These are phyloP conservation scores for Torulaspora indica DNA, from an alignment of 805 yeast genomes.

Conservation along the genomic window DNA sequence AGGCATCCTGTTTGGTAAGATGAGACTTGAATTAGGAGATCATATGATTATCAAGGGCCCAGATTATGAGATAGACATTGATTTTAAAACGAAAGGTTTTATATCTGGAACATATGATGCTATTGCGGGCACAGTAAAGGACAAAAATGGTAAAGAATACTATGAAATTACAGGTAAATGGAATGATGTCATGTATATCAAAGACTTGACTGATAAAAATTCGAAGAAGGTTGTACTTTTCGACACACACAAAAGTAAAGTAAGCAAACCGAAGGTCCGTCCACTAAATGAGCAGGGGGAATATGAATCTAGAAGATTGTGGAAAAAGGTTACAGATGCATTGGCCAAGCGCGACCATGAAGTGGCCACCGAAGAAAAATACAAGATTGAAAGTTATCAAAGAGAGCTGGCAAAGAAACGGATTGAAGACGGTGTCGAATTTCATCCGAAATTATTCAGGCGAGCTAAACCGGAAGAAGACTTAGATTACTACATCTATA, in stretches of 20 bases:
- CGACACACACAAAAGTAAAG: slow-evolving; percentile 53
- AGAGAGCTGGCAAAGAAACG: slow-evolving; percentile 69
- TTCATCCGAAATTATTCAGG: slow-evolving; percentile 73
- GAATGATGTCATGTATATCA: slow-evolving; percentile 79
- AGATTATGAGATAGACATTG: slow-evolving; percentile 67
- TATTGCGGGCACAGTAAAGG: slow-evolving; percentile 68
- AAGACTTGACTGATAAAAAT: slow-evolving; percentile 43
- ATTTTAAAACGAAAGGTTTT: slow-evolving; percentile 92
- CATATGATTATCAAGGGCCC: slow-evolving; percentile 73
- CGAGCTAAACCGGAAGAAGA: slow-evolving; percentile 41
- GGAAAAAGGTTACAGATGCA: slow-evolving; percentile 80
- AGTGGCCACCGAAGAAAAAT: slow-evolving; percentile 84
- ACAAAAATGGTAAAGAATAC: slow-evolving; percentile 48
- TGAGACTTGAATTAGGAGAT: slow-evolving; percentile 90
- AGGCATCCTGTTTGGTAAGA: slow-evolving; percentile 85
- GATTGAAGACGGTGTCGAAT: slow-evolving; percentile 70
- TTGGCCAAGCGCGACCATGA: slow-evolving; percentile 74
- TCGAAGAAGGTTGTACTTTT: slow-evolving; percentile 49
- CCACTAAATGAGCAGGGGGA: slow-evolving; percentile 75
- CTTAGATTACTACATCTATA: slow-evolving; percentile 64
- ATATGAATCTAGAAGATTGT: slow-evolving; percentile 73
- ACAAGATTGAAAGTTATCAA: slow-evolving; percentile 81
- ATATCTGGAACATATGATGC: slow-evolving; percentile 89
- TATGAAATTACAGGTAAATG: slow-evolving; percentile 84
- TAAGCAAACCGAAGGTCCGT: slow-evolving; percentile 64